phyloP scores from a whole-genome alignment of 345 rosid genomes.

The Eutrema japonicum region DNA sequence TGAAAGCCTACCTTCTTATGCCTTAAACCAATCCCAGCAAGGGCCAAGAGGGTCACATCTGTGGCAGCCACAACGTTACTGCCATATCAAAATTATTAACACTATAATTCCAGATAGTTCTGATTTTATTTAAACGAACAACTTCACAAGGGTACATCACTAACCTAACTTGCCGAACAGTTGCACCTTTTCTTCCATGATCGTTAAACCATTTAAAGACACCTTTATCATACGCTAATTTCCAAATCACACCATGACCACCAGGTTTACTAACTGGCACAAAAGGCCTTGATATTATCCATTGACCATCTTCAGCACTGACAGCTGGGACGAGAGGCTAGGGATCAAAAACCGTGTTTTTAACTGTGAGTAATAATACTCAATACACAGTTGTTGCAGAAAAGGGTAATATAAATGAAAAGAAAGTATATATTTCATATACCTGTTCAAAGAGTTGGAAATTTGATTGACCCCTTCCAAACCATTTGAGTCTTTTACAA shows the following conservation, averaged over 20 bases:
- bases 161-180: slow-evolving; percentile 95
- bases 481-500: slow-evolving; percentile 78
- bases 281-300: slow-evolving; percentile 76
- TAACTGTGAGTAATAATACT: slow-evolving; percentile 15
- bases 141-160: slow-evolving; percentile 33
- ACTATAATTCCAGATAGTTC: slow-evolving; percentile 21
- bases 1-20: slow-evolving; percentile 61
- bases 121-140: slow-evolving; percentile 9
- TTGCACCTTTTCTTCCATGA: slow-evolving; percentile 91
- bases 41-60: slow-evolving; percentile 84
- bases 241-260: slow-evolving; percentile 98
- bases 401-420: neutral
- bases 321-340: slow-evolving; percentile 94
- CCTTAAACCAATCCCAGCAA: slow-evolving; percentile 87
- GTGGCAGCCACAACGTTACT: slow-evolving; percentile 96
- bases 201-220: slow-evolving; percentile 76
- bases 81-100: slow-evolving; percentile 45
- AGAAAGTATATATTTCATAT: neutral
- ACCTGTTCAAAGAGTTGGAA: slow-evolving; percentile 97
- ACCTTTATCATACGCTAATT: slow-evolving; percentile 91
- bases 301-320: slow-evolving; percentile 81
- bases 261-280: slow-evolving; percentile 90
- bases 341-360: slow-evolving; percentile 36
- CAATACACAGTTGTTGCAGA: neutral
- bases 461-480: slow-evolving; percentile 86